Base-by-base conservation (phyloP, 2,329 filamentous ascomycete genomes). In the Trichoderma brevicompactum region DNA sequence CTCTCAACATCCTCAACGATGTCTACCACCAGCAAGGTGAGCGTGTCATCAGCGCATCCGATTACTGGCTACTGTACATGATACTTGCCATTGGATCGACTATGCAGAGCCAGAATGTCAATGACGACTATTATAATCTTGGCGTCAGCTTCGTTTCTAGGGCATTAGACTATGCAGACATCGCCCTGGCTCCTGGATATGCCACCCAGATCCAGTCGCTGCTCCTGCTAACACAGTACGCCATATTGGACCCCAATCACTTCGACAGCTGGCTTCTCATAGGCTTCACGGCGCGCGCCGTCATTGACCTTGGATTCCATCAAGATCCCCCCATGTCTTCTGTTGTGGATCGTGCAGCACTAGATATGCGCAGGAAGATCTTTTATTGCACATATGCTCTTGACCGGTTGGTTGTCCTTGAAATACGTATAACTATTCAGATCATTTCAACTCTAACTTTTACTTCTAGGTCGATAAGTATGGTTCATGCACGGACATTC, bases 221-320 rank as follows among this genome's bases (percentile, higher is more conserved):
- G 23, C 79, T 97, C 2, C 82, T 98, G 2, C 85, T 98, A 60
- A 93, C 92, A 0, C 88, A 96, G 71, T 98, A 97, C 75, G 89
- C 94, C 3, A 91, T 95, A 81, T 82, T 97, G 56, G 94, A 98
- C 71, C 94, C 94, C 2, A 87, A 89, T 48, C 92, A 96, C 74
- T 97, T 97, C 73, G 93, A 97, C 73, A 92, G 90, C 71, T 98
- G 95, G 94, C 94, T 95, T 69, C 79, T 97, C 68, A 91, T 97
- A 64, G 95, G 94, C 7, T 94, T 95, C 74, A 94, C 94, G 7
- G 92, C 92, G 46, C 87, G 94, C 65, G 92, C 93, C 6, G 88
- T 94, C 73, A 86, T 97, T 23, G 95, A 99, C 78, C 80, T 97
- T 36, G 95, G 95, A 7, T 88, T 96, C 65, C 95, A 98, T 76